Evolutionary conservation across 306 rosid genomes (phyloP), one percentile per base, ranked within the genome.

Genomic region (Oemleria cerasiformis): DNA sequence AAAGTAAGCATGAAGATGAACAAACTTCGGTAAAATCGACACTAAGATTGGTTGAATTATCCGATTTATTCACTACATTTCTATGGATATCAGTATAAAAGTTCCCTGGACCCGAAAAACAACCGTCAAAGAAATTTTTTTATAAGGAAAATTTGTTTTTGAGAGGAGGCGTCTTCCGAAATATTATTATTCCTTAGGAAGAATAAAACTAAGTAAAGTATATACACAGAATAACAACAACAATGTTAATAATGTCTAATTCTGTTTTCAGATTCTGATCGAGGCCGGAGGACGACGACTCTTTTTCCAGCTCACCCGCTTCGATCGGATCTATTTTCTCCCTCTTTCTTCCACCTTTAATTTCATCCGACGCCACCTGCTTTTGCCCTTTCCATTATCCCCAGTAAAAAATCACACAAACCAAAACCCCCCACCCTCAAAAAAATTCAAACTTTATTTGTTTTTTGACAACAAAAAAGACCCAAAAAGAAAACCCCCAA

Each of bases 271-370:
- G 63, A 39, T 68, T 53, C 63, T 53, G 49, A 53, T n/a, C 25
- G 23, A 69, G 50, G 54, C 77, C 36, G 36, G 36, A 30, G 36
- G 36, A 30, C 36, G 36, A 30, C 36, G 36, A 2, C 36, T 30
- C 36, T 30, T 1, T 10, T 47, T 77, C 82, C 88, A 88, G 86
- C 88, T 86, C 92, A 83, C 51, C 96, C 88, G 86, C 81, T 83
- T 72, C 80, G 86, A 84, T 81, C 88, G 96, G 92, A 91, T 91
- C 90, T 44, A 72, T 83, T 79, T 67, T 63, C 83, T 77, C 67
- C 72, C 41, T 65, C 54, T 68, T 75, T 25, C 77, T 77, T 72
- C 64, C 17, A 48, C 58, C 85, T 80, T 82, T 74, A 71, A 17
- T 79, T 80, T 76, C 82, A 19, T 79, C 86, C 59, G 47, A 73